Conservation (phyloP, 73 alveolate genomes). For the Paramecium primaurelia region DNA sequence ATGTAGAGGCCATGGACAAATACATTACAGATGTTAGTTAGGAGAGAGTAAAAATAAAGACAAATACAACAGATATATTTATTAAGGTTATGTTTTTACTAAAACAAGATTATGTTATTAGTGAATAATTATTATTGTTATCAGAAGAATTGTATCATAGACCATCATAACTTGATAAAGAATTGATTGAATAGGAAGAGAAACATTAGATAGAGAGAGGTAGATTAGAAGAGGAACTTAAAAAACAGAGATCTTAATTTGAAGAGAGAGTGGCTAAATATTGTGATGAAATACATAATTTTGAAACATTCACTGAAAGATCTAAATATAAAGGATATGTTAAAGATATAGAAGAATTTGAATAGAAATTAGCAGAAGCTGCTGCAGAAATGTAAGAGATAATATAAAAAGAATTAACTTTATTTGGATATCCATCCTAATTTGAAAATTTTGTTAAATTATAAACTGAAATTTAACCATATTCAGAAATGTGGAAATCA, state of each 20-base stretch:
- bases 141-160: slow-evolving; percentile 54
- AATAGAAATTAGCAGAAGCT: slow-evolving; percentile 27
- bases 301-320: slow-evolving; percentile 57
- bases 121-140: neutral
- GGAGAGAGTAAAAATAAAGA: slow-evolving; percentile 41
- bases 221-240: slow-evolving; percentile 52
- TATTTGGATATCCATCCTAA: slow-evolving; percentile 34
- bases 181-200: slow-evolving; percentile 52
- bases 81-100: slow-evolving; percentile 33
- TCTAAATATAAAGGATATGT: slow-evolving; percentile 23
- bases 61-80: slow-evolving; percentile 27
- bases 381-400: slow-evolving; percentile 48
- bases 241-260: slow-evolving; percentile 36
- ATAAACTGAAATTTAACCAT: slow-evolving; percentile 31
- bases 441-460: slow-evolving; percentile 27
- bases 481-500: slow-evolving; percentile 53
- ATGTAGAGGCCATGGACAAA: slow-evolving; percentile 59
- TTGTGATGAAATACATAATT: slow-evolving; percentile 24
- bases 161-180: slow-evolving; percentile 49
- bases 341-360: slow-evolving; percentile 61
- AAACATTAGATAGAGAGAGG: slow-evolving; percentile 38
- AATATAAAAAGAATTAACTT: slow-evolving; percentile 35
- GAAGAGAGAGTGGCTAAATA: slow-evolving; percentile 46
- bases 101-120: slow-evolving; percentile 9
- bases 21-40: slow-evolving; percentile 17